Base-by-base conservation (phyloP, 2,329 filamentous ascomycete species). In the Parastagonospora avenae region DNA sequence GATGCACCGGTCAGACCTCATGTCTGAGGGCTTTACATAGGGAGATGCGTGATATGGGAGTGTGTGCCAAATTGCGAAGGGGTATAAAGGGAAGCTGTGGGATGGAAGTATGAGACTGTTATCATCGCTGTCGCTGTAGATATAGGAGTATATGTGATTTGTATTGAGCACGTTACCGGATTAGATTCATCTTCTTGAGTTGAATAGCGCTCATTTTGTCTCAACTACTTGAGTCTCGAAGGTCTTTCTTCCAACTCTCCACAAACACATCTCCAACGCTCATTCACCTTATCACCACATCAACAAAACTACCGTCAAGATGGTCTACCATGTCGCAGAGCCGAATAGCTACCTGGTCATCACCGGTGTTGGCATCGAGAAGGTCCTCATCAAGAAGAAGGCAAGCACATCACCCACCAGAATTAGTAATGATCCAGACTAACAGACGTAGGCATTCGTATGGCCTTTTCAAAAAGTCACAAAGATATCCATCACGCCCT, bases 281-380 rank as follows among this genome's bases (percentile, higher is more conserved):
- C 31, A 11, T 14, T 28, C 15, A 43, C 14, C 30, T 12, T n/a
- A 27, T 7, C 6, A 19, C 16, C 31, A 24, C 36, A 41, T 32
- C 42, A 29, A 41, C 27, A 44, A 16, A 33, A 9, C 14, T 30
- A 46, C 40, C 33, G 39, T 28, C 54, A 66, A 59, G 15, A 72
- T 71, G 67, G 61, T 83, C 79, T 90, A 88, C 76, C 83, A 81
- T 71, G 82, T 91, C 58, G 87, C 89, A 15, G 84, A 85, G 48
- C 87, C 90, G 27, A 89, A 92, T 76, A 85, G 91, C 76, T 95
- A 94, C 81, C 88, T 95, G 75, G 90, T 91, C 80, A 84, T 94
- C 63, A 94, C 90, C 63, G 91, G 91, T 76, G 86, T 86, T 76
- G 85, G 87, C 59, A 82, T 96, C 63, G 80, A 86, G 37, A 86